phyloP scores from a whole-genome alignment of 1,284 basidiomycete species.

The Apiotrichum montevideense region DNA sequence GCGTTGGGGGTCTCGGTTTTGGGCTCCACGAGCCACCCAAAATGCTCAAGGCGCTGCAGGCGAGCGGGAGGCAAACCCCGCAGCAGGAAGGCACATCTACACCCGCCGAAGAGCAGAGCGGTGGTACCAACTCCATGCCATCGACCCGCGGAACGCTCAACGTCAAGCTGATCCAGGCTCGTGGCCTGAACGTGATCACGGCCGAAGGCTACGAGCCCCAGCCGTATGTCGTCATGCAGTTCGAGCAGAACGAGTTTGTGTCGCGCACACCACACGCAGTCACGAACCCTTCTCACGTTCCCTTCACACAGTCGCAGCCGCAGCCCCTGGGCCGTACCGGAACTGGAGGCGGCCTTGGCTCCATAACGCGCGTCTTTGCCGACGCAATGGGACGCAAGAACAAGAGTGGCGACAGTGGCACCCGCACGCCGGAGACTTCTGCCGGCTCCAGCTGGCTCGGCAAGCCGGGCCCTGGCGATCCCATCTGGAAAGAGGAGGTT shows the following conservation, averaged over 20 bases:
- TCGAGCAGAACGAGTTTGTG: slow-evolving; percentile 99
- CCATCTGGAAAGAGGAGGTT: slow-evolving; percentile 98
- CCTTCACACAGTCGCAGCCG: slow-evolving; percentile 38
- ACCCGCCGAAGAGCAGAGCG: not conserved
- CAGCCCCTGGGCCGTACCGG: slow-evolving; percentile 33
- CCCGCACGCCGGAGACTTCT: slow-evolving; percentile 38
- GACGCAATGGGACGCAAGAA: slow-evolving; percentile 48
- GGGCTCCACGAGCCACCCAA: slow-evolving; percentile 46
- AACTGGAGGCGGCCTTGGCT: slow-evolving; percentile 52
- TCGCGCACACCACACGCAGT: slow-evolving; percentile 65
- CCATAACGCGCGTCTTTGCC: slow-evolving; percentile 54
- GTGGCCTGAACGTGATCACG: slow-evolving; percentile 70
- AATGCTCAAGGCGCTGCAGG: slow-evolving; percentile 41
- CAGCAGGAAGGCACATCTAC: slow-evolving; percentile 14
- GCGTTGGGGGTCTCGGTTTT: slow-evolving; percentile 37
- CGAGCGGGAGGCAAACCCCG: slow-evolving; percentile 32
- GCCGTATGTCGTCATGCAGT: slow-evolving; percentile 95
- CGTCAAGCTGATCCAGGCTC: slow-evolving; percentile 89
- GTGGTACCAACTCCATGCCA: slow-evolving; percentile 8
- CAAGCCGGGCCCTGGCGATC: slow-evolving; percentile 58
- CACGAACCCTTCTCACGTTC: slow-evolving; percentile 32
- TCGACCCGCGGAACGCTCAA: slow-evolving; percentile 65
- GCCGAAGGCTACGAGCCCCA: slow-evolving; percentile 53
- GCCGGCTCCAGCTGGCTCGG: slow-evolving; percentile 28
- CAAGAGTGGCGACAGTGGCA: slow-evolving; percentile 39